These are phyloP conservation scores for Trichophyton equinum DNA, from an alignment of 2,329 filamentous ascomycete genomes.

Conservation along the genomic window DNA sequence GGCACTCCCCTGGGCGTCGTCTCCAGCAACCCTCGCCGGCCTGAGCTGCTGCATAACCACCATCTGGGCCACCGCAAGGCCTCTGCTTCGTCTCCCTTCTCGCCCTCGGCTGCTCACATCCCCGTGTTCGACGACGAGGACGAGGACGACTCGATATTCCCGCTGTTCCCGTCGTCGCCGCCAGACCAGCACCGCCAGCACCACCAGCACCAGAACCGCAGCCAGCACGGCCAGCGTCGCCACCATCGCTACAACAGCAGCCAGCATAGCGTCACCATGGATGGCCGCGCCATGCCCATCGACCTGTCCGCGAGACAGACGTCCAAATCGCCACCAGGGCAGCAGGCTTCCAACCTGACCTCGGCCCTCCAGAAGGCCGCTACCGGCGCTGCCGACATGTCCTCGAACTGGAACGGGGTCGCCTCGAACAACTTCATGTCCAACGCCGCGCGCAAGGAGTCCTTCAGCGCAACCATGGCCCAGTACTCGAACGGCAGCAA, in stretches of 20 bases:
- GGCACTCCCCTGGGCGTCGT: slow-evolving; percentile 39
- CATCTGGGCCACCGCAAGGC: slow-evolving; percentile 27
- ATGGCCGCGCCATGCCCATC: slow-evolving; percentile 43
- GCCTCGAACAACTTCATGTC: slow-evolving; percentile 28
- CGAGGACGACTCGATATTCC: slow-evolving; percentile 25
- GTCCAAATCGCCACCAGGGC: slow-evolving; percentile 46
- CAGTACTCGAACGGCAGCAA: slow-evolving; percentile 47
- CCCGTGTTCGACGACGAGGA: slow-evolving; percentile 18
- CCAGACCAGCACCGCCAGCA: slow-evolving; percentile 10
- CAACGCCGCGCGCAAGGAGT: slow-evolving; percentile 40
- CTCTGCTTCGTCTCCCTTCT: slow-evolving; percentile 19
- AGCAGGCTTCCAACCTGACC: slow-evolving; percentile 51
- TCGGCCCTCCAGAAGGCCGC: slow-evolving; percentile 44
- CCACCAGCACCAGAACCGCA: neutral
- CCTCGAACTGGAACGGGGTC: slow-evolving; percentile 33
- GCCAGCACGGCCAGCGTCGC: neutral
- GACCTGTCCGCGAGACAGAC: slow-evolving; percentile 45
- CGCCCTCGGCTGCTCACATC: neutral
- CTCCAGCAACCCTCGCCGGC: slow-evolving; percentile 31
- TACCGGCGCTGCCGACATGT: slow-evolving; percentile 30
- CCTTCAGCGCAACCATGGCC: slow-evolving; percentile 37
- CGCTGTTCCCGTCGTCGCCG: slow-evolving; percentile 30
- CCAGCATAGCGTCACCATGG: slow-evolving; percentile 32
- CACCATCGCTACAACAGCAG: slow-evolving; percentile 4
- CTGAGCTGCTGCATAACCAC: slow-evolving; percentile 22